phyloP scores from a whole-genome alignment of 73 alveolate genomes.

The Durusdinium trenchii region DNA sequence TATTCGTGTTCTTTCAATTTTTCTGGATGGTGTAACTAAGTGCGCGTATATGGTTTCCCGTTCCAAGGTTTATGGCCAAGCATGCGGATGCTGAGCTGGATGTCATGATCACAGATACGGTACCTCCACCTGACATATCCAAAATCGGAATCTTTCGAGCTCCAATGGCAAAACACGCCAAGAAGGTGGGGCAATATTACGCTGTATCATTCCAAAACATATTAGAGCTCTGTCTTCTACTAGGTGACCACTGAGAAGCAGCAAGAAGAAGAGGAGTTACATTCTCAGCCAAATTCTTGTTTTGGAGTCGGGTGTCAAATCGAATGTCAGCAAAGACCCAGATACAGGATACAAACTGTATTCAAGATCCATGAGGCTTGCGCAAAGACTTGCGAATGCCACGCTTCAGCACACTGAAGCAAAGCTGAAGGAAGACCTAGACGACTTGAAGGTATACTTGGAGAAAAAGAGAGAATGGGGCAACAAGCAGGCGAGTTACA shows the following conservation, averaged over 20 bases:
- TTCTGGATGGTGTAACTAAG: neutral
- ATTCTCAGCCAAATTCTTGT: neutral
- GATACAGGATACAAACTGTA: too few relatives aligned
- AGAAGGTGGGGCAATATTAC: neutral
- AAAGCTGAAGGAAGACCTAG: neutral
- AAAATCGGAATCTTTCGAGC: neutral
- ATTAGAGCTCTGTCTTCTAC: neutral
- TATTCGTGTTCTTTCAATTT: neutral
- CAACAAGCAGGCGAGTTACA: neutral
- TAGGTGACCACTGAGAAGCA: neutral
- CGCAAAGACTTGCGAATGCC: neutral
- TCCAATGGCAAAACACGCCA: neutral
- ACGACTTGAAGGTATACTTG: neutral
- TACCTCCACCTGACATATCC: neutral
- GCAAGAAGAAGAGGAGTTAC: neutral
- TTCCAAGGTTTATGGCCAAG: neutral
- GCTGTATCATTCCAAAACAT: neutral
- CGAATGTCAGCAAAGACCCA: neutral
- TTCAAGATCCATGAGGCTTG: neutral
- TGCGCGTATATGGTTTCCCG: neutral
- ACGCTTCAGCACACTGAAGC: neutral
- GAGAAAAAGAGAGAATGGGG: neutral
- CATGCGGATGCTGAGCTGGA: slow-evolving; percentile 13
- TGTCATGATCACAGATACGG: neutral
- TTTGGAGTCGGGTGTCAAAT: neutral